phyloP scores from a whole-genome alignment of 2,329 filamentous ascomycete species.

The Aurifilum marmelostoma region DNA sequence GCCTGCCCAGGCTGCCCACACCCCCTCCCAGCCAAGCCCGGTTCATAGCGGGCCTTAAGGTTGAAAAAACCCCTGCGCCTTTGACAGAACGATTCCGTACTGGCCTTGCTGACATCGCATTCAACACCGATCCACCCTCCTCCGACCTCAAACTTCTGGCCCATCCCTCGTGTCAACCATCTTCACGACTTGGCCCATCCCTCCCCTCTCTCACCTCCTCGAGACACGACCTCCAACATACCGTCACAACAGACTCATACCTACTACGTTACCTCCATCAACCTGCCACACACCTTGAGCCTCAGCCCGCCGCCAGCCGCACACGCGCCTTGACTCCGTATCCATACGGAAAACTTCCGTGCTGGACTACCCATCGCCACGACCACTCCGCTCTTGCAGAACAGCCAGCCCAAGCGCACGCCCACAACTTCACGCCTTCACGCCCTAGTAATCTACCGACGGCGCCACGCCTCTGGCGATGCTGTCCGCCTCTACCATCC shows the following conservation, averaged over 20 bases:
- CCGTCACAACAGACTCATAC: background rate
- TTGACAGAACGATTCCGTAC: background rate
- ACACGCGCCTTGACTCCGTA: background rate
- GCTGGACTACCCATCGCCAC: background rate
- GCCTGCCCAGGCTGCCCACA: background rate
- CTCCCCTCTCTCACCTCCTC: background rate
- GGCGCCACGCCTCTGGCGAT: constrained; percentile 13
- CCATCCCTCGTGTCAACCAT: background rate
- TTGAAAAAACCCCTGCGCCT: background rate
- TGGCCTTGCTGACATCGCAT: constrained; percentile 4
- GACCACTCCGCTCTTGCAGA: background rate
- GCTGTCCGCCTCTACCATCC: constrained; percentile 11
- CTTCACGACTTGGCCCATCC: background rate
- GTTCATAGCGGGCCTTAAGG: background rate
- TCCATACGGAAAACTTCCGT: background rate
- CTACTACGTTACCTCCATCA: background rate
- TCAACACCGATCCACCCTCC: background rate
- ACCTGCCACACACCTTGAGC: background rate
- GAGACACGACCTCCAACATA: background rate
- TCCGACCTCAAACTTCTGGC: background rate
- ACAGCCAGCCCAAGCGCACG: background rate
- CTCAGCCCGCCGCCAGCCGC: background rate
- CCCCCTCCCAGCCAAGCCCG: background rate
- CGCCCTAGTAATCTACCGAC: background rate
- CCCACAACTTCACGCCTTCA: background rate